Evolutionary conservation across 1,284 basidiomycete species (phyloP), one percentile per base, ranked within the genome.

Genomic region (Ceratobasidium sp.): DNA sequence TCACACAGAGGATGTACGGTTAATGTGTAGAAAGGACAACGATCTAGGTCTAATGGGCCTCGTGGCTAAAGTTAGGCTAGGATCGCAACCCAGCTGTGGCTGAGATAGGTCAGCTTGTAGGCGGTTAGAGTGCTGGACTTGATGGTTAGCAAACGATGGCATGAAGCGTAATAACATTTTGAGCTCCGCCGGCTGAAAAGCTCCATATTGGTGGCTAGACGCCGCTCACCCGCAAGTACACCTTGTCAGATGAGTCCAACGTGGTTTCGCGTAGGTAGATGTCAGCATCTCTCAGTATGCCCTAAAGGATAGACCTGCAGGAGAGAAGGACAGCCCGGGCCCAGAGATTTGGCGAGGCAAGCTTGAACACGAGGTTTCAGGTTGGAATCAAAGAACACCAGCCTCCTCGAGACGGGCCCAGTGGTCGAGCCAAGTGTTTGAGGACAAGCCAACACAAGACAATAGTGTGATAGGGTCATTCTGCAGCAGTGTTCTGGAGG

Each of bases 121-220:
- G 43, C n/a, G 29, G 37, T 16, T 69, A 69, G 53, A 69, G 39
- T 48, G 37, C 53, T 51, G 19, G 11, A 34, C 41, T 31, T 63
- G 56, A 59, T 63, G 61, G 22, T 41, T 63, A 63, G 39, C 41
- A 39, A 63, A 48, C 53, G 66, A 39, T 58, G 54, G n/a, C 66
- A 58, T 22, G 39, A 58, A 58, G 31, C 66, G 54, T 39, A 13
- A 59, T 59, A 39, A 39, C 37, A 34, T 69, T 69, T 69, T 69
- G 37, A 69, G 66, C 66, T 69, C 66, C 66, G 66, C 53, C 41
- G 27, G 39, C 66, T 24, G 53, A 58, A 58, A 37, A 9, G 8
- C 66, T 27, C 54, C 39, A 1, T 58, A 58, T 34, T 46, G 19
- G 51, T 29, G n/a, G 16, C 22, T 11, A 19, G 7, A 14, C 7